phyloP scores from a whole-genome alignment of 371 early-diverging fungal genomes.

The Dinochytrium kinnereticum region DNA sequence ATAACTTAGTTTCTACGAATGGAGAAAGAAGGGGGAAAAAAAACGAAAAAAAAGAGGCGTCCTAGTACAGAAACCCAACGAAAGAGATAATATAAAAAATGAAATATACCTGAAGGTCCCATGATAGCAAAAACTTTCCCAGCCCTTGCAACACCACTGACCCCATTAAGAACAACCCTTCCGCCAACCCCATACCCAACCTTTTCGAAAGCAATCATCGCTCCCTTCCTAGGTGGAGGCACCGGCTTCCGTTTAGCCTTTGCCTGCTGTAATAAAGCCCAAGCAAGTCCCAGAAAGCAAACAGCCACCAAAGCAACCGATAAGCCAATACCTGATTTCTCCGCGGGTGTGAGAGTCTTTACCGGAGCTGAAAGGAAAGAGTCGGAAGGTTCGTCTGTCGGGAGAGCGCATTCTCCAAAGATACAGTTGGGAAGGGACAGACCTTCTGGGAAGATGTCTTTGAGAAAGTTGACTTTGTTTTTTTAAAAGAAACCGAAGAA shows the following conservation, averaged over 20 bases:
- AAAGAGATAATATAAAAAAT: slow-evolving; percentile 43
- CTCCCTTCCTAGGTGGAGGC: slow-evolving; percentile 37
- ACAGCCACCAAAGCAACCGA: slow-evolving; percentile 10
- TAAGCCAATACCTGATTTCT: slow-evolving; percentile 49
- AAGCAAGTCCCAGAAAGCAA: slow-evolving; percentile 16
- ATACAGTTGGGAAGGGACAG: slow-evolving; percentile 55
- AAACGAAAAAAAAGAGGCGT: too few relatives aligned
- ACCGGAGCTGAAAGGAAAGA: slow-evolving; percentile 4
- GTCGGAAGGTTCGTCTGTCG: slow-evolving; percentile 31
- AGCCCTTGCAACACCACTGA: slow-evolving; percentile 74
- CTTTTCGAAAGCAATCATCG: slow-evolving; percentile 26
- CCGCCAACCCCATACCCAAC: slow-evolving; percentile 32
- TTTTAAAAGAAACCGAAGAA: too few relatives aligned
- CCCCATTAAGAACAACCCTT: slow-evolving; percentile 62
- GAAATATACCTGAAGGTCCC: slow-evolving; percentile 59
- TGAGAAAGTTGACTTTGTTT: slow-evolving; percentile 57
- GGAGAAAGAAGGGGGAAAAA: too few relatives aligned
- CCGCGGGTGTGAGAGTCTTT: slow-evolving; percentile 21
- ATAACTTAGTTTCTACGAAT: too few relatives aligned
- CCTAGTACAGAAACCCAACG: too few relatives aligned
- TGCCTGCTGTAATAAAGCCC: slow-evolving; percentile 31
- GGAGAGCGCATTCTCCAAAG: slow-evolving; percentile 64
- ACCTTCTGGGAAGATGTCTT: slow-evolving; percentile 62
- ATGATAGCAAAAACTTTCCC: slow-evolving; percentile 87
- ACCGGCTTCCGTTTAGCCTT: slow-evolving; percentile 24